A percentile compares a stretch with the other conserved stretches of the same genome.
Conservation (phyloP, 495 filamentous ascomycete genomes). For the Cenococcum geophilum region DNA sequence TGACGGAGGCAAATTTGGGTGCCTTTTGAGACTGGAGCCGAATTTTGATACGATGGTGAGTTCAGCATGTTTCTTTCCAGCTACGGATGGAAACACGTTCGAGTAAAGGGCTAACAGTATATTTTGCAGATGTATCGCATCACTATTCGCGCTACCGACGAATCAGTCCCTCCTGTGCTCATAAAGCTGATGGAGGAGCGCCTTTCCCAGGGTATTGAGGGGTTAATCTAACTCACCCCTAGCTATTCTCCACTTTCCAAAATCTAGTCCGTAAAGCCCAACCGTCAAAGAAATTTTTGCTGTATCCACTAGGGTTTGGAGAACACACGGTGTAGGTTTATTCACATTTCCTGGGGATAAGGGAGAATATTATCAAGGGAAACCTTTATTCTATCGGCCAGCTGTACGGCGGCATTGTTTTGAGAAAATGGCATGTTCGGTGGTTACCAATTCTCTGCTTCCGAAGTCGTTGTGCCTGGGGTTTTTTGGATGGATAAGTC, state of each 20-base stretch:
- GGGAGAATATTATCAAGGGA: no score
- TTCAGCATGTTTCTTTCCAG: conserved; percentile 1
- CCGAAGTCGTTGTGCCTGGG: no score
- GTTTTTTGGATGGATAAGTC: not conserved
- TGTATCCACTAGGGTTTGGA: no score
- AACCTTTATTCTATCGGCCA: no score
- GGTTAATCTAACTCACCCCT: not conserved
- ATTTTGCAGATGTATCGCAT: conserved; percentile 80
- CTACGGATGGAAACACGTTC: conserved; percentile 1
- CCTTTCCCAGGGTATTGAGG: conserved; percentile 51
- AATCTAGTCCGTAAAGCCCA: not conserved
- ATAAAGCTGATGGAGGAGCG: conserved; percentile 81
- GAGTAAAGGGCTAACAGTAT: conserved; percentile 27
- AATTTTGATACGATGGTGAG: conserved; percentile 83
- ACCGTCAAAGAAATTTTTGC: no score
- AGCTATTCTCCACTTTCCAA: not conserved
- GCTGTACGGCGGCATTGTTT: no score
- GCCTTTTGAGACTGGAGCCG: conserved; percentile 87
- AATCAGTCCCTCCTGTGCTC: conserved; percentile 71
- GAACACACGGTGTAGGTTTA: not conserved
- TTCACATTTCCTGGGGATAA: not conserved
- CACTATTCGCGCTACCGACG: conserved; percentile 91
- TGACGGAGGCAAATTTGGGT: conserved; percentile 84
- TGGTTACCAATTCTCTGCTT: no score
- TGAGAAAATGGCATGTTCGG: no score